These are phyloP conservation scores for Cercospora zeina DNA, from an alignment of 2,329 filamentous ascomycete species.

Conservation along the genomic window DNA sequence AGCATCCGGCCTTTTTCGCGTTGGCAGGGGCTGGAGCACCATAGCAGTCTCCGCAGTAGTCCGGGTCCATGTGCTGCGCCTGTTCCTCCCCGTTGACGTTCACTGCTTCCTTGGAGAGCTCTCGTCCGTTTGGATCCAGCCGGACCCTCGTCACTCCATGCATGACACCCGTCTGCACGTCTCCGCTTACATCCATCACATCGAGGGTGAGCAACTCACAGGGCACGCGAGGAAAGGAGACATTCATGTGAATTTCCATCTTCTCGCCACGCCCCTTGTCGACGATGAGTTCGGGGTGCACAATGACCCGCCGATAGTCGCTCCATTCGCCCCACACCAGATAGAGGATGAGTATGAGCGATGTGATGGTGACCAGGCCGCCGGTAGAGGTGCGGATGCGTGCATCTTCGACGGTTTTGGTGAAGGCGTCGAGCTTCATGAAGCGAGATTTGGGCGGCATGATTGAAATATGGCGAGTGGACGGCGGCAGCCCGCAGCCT, in stretches of 20 bases:
- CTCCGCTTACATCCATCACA: constrained; percentile 98
- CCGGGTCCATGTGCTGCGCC: constrained; percentile 73
- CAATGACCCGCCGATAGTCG: constrained; percentile 81
- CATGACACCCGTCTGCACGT: constrained; percentile 90
- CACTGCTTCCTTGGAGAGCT: constrained; percentile 69
- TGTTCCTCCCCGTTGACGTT: constrained; percentile 70
- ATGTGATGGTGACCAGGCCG: constrained; percentile 90
- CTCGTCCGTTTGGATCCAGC: constrained; percentile 71
- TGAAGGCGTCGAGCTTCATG: constrained; percentile 95
- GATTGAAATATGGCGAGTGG: constrained; percentile 20
- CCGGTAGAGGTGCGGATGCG: constrained; percentile 93
- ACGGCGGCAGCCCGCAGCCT: constrained; percentile 27
- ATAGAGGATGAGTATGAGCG: constrained; percentile 82
- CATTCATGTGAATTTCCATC: constrained; percentile 98
- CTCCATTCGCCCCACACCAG: constrained; percentile 94
- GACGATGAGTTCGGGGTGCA: constrained; percentile 90
- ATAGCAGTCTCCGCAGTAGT: constrained; percentile 93
- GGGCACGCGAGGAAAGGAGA: constrained; percentile 89
- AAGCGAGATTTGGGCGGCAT: constrained; percentile 95
- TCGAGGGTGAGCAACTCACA: constrained; percentile 96
- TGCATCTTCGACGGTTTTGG: constrained; percentile 92
- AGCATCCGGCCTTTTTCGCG: constrained; percentile 81
- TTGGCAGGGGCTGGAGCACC: constrained; percentile 73
- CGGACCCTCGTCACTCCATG: constrained; percentile 92
- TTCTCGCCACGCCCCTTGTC: constrained; percentile 97